Evolutionary conservation across 192 early-diverging fungal genomes (phyloP), one percentile per base, ranked within the genome.

Genomic region (Backusella australiensis): DNA sequence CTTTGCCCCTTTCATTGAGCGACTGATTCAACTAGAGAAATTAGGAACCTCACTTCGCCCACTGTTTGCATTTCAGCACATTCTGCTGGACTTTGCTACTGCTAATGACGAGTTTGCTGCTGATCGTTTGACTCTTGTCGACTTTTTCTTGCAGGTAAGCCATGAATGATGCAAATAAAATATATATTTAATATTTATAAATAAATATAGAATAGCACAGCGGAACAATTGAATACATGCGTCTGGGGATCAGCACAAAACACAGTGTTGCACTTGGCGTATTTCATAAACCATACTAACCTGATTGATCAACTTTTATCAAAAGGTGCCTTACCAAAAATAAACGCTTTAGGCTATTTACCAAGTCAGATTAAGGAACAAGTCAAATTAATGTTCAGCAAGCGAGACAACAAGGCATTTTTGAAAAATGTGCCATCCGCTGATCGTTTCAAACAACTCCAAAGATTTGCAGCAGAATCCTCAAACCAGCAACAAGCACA

Each of bases 191-290:
- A 39, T 67, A 34, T 19, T n/a, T 21, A 23, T 34, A 69, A 39
- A 29, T 34, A 34, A 9, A n/a, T n/a, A 49, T 11, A 71, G 70
- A 71, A 71, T 49, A 49, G 39, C 15, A 71, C 35, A 71, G 42
- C 36, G 6, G 39, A 71, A 14, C 70, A 77, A 17, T 52, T 77
- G 19, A 77, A 77, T 44, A 63, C 76, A 1, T 77, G 65, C 34
- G 39, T 38, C 4, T 77, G 76, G 76, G 76, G 76, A n/a, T 32
- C 69, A 14, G 39, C 35, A 6, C 17, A 77, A 29, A 77, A 72
- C 65, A 77, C 76, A 14, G 67, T 68, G 15, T 34, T 77, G 44
- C 76, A 77, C 56, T 46, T 77, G 29, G 76, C 76, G 21, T 69
- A 53, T 17, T 77, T 71, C 39, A 56, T 77, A 21, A 41, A 68